Evolutionary conservation across 139 green algal genomes (phyloP), one percentile per base, ranked within the genome.

Genomic region (Chlorella vulgaris): DNA sequence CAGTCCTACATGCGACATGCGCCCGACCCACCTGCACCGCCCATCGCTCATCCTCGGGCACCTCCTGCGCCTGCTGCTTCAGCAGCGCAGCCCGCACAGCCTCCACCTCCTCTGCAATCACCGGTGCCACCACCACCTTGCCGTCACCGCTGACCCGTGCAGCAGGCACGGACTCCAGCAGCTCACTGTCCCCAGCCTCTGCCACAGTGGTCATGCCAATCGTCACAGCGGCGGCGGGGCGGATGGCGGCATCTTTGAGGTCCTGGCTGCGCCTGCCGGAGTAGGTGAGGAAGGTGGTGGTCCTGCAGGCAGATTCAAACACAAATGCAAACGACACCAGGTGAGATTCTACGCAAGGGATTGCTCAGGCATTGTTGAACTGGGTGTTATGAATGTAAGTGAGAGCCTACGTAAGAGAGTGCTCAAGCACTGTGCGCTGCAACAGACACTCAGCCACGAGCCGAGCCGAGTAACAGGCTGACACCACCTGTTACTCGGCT

Each of bases 11-110:
- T 22, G 10, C 28, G 4, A n/a, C n/a, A n/a, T n/a, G n/a, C n/a
- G n/a, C n/a, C n/a, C n/a, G n/a, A n/a, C 78, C 13, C 79, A 78
- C 63, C 79, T 78, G 71, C 58, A 79, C 51, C 33, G 79, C 62
- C 58, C 62, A 73, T 21, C 53, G 53, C 39, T 85, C 80, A 26
- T 81, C 62, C 61, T 74, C 69, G 7, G 75, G 69, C 51, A 58
- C 42, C 36, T 82, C 70, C 28, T 18, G 21, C 74, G 35, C 70
- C 38, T 61, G 36, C 55, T 50, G 53, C 51, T 24, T 18, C 13
- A 21, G 35, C 65, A 75, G 39, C 36, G 76, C 50, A 28, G 62
- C 40, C 26, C 55, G 75, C 68, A 74, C 63, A 26, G 60, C 82
- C 33, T 61, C 50, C 69, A 55, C 33, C 47, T 70, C 40, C 50